Percentiles rank a stretch among this genome's conserved stretches.
Conservation (phyloP, 768 basidiomycete genomes). For the Phaffia tasmanica region DNA sequence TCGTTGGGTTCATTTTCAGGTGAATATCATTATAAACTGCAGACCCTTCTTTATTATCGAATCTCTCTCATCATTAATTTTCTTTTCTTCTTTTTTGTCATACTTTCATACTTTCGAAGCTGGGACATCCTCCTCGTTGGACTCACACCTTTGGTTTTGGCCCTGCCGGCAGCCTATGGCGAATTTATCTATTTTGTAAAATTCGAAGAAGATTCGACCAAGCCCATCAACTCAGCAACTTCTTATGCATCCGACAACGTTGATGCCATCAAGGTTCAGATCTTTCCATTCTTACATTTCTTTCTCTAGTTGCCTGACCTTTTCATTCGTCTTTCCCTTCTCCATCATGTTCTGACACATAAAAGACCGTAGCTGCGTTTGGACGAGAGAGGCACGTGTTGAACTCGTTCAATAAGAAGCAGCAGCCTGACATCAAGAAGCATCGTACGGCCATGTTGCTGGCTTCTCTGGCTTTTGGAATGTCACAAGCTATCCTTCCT, state of each 20-base stretch:
- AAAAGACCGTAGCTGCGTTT: slow-evolving; percentile 21
- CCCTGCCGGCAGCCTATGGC: slow-evolving; percentile 5
- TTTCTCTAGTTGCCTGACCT: background rate
- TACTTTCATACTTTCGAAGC: background rate
- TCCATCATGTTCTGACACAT: background rate
- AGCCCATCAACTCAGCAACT: slow-evolving; percentile 4
- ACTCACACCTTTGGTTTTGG: slow-evolving; percentile 8
- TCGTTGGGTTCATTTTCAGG: background rate
- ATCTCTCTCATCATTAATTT: background rate
- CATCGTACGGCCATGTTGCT: background rate
- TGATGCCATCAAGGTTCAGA: slow-evolving; percentile 17
- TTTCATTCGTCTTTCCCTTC: background rate
- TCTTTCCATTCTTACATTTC: background rate
- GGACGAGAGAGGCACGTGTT: slow-evolving; percentile 14
- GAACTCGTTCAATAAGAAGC: background rate
- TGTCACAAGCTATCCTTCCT: slow-evolving; percentile 9
- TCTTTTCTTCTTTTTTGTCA: background rate
- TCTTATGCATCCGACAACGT: slow-evolving; percentile 8
- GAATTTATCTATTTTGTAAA: slow-evolving; percentile 7
- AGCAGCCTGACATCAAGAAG: slow-evolving; percentile 14
- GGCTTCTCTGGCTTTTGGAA: slow-evolving; percentile 17
- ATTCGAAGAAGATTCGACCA: slow-evolving; percentile 8
- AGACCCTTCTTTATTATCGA: background rate
- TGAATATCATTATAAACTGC: background rate
- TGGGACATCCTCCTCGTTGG: slow-evolving; percentile 20